These are phyloP conservation scores for Solanum bulbocastanum DNA, from an alignment of 257 asterid species.

Conservation along the genomic window DNA sequence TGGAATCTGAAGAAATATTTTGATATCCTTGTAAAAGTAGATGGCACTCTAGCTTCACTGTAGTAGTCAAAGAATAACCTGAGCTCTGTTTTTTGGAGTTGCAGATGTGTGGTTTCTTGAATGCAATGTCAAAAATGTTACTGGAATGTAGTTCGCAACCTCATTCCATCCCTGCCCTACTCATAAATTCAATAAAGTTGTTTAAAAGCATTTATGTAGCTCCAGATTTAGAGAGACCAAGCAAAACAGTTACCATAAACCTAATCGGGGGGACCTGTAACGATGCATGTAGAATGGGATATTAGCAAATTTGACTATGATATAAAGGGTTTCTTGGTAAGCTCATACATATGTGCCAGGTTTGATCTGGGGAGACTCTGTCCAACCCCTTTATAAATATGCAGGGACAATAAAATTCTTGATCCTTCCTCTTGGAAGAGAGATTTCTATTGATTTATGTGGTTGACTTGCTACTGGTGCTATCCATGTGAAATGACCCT, in stretches of 20 bases:
- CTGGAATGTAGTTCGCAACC: neutral
- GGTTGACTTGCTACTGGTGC: neutral
- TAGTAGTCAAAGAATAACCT: neutral
- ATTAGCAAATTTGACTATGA: neutral
- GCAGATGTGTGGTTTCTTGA: neutral
- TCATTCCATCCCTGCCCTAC: neutral
- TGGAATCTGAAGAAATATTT: neutral
- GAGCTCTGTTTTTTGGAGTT: neutral
- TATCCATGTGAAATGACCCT: neutral
- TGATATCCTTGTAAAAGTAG: neutral
- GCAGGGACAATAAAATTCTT: neutral
- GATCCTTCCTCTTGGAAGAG: neutral
- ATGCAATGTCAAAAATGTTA: neutral
- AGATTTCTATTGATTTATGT: neutral
- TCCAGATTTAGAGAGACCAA: neutral
- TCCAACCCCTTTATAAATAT: neutral
- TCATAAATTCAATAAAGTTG: neutral
- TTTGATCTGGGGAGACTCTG: neutral
- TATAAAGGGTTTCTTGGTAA: neutral
- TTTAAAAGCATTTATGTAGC: neutral
- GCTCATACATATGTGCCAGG: neutral
- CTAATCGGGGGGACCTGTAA: neutral
- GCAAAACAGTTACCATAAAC: neutral
- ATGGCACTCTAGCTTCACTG: neutral
- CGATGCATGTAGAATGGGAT: neutral